phyloP scores from a whole-genome alignment of 208 protist species.

The Blechomonas ayalai region DNA sequence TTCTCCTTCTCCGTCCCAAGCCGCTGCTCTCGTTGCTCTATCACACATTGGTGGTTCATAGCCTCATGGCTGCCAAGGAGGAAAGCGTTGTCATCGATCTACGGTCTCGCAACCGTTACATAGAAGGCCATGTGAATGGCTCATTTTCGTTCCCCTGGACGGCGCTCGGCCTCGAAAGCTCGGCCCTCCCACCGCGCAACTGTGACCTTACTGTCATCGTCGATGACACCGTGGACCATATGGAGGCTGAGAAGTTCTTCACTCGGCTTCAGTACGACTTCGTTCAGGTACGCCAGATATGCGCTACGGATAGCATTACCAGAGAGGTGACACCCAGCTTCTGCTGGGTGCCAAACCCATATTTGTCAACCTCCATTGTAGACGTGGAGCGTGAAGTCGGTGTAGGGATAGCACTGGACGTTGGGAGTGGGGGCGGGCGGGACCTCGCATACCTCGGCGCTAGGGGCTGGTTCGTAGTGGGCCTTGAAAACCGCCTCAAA shows the following conservation, averaged over 20 bases:
- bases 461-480: conserved; percentile 34
- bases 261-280: no score
- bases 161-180: neutral
- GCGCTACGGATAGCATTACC: neutral
- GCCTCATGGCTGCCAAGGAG: no score
- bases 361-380: conserved; percentile 12
- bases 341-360: conserved; percentile 29
- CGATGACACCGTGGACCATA: neutral
- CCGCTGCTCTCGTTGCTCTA: no score
- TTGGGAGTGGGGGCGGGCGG: conserved; percentile 28
- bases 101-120: no score
- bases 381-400: conserved; percentile 4
- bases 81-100: no score
- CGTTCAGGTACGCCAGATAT: neutral
- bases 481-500: conserved; percentile 28
- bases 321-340: conserved; percentile 4
- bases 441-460: conserved; percentile 36
- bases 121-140: neutral
- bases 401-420: conserved; percentile 17
- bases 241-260: neutral
- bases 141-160: conserved; percentile 9
- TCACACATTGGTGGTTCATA: no score
- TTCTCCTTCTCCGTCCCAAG: no score
- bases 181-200: neutral
- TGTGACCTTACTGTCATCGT: conserved; percentile 2